Evolutionary conservation across 192 early-diverging fungal species (phyloP).

Genomic region (Backusella macrospora): DNA sequence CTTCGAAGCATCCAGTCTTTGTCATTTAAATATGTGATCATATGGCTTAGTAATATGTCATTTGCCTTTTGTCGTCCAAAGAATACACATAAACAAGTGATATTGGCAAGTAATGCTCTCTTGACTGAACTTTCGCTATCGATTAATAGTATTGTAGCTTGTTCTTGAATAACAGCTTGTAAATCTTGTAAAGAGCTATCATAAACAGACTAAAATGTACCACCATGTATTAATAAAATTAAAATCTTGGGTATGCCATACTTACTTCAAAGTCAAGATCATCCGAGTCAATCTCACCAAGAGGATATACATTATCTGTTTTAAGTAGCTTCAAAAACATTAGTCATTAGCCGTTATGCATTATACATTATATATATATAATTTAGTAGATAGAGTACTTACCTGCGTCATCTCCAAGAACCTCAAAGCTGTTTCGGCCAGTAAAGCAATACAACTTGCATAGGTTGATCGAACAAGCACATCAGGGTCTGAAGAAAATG

Average conservation of each 20-base stretch:
- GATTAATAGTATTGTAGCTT: conserved; percentile 78
- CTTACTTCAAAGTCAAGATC: conserved; percentile 55
- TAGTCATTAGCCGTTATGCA: background rate
- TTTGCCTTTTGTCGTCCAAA: conserved; percentile 81
- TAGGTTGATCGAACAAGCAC: conserved; percentile 79
- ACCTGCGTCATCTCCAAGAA: conserved; percentile 79
- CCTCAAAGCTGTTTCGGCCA: conserved; percentile 76
- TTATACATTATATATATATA: background rate
- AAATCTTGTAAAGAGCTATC: conserved; percentile 74
- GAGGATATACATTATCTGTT: conserved; percentile 47
- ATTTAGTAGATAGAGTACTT: conserved; percentile 34
- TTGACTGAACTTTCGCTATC: conserved; percentile 83
- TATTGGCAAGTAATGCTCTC: conserved; percentile 81
- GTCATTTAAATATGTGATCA: conserved; percentile 97
- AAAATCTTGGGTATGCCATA: too few species aligned
- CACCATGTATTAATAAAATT: too few species aligned
- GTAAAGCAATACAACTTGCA: conserved; percentile 77
- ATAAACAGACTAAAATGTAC: conserved; percentile 59
- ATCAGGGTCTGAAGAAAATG: conserved; percentile 72
- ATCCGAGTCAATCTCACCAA: conserved; percentile 43
- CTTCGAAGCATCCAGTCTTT: conserved; percentile 91
- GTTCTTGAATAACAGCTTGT: conserved; percentile 80
- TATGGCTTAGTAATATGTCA: conserved; percentile 86
- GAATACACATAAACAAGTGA: conserved; percentile 80
- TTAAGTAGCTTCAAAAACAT: conserved; percentile 43